Conservation (phyloP, 2,329 filamentous ascomycete genomes). For the Parastagonospora avenae region DNA sequence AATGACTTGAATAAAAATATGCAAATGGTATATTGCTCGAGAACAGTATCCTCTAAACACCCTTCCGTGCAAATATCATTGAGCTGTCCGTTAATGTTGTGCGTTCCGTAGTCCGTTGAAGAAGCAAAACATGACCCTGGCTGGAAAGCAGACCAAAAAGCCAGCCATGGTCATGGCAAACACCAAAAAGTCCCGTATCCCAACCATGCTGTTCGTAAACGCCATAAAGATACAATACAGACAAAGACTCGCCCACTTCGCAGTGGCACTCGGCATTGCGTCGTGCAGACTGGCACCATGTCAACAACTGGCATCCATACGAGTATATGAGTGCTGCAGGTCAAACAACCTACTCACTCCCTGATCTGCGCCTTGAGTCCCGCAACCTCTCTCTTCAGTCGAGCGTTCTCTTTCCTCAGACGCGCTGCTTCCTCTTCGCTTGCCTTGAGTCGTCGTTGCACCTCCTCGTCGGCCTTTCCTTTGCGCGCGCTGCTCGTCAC, state of each 20-base stretch:
- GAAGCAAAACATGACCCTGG: constrained; percentile 8
- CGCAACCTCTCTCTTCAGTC: constrained; percentile 80
- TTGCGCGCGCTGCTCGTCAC: constrained; percentile 73
- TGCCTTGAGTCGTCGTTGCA: constrained; percentile 73
- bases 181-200: constrained; percentile 13
- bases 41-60: constrained; percentile 8
- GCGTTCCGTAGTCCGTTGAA: constrained; percentile 1
- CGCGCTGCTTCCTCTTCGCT: constrained; percentile 76
- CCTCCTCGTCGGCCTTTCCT: constrained; percentile 78
- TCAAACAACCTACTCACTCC: constrained; percentile 42
- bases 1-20: constrained; percentile 10
- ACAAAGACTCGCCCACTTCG: constrained; percentile 1
- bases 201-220: constrained; percentile 9
- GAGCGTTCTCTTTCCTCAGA: constrained; percentile 83
- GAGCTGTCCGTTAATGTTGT: constrained; percentile 1
- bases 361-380: constrained; percentile 61
- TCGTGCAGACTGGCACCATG: background rate
- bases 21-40: constrained; percentile 28
- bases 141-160: constrained; percentile 10
- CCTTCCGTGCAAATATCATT: constrained; percentile 9
- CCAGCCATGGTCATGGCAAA: constrained; percentile 8
- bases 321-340: background rate
- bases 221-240: constrained; percentile 16
- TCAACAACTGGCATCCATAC: background rate
- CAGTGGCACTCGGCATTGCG: background rate